Percentiles rank a stretch among this genome's conserved stretches.
These are phyloP conservation scores for Chalciporus pseudorubinellus DNA, from an alignment of 768 basidiomycete species.

Conservation along the genomic window DNA sequence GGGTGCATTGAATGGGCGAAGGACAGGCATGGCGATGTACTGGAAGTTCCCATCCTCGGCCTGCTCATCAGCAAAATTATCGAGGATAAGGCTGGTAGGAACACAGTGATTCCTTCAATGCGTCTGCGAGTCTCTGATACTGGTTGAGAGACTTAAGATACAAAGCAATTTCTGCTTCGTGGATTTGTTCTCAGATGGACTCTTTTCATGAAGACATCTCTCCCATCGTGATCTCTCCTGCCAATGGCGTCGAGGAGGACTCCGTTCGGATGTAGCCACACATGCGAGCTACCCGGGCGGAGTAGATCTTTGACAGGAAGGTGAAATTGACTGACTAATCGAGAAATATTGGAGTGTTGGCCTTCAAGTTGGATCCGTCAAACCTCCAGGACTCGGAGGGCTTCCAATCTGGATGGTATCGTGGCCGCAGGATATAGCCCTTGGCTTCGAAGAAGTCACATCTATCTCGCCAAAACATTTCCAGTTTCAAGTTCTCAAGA, in stretches of 20 bases:
- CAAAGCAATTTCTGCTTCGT: not conserved
- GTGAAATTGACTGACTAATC: not conserved
- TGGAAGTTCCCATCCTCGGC: conserved; percentile 6
- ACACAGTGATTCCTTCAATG: conserved; percentile 23
- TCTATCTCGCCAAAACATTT: conserved; percentile 13
- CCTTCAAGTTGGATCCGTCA: too few species aligned
- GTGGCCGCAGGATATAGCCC: conserved; percentile 26
- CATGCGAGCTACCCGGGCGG: too few species aligned
- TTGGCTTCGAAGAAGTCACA: conserved; percentile 4
- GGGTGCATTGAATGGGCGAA: conserved; percentile 18
- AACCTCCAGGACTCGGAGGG: conserved; percentile 28
- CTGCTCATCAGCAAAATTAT: conserved; percentile 9
- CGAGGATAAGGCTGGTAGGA: conserved; percentile 18
- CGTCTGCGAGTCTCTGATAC: too few species aligned
- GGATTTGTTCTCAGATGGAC: not conserved
- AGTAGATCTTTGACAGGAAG: too few species aligned
- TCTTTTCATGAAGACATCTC: not conserved
- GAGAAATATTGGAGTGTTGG: not conserved
- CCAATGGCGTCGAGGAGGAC: not conserved
- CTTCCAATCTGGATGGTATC: conserved; percentile 24
- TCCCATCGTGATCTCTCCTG: not conserved
- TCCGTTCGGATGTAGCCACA: not conserved
- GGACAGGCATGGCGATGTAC: conserved; percentile 24
- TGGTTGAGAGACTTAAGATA: not conserved
- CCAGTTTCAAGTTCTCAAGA: too few species aligned